A percentile compares a stretch with the other conserved stretches of the same genome.
These are phyloP conservation scores for Nakazawaea wyomingensis DNA, from an alignment of 805 yeast species.

Conservation along the genomic window DNA sequence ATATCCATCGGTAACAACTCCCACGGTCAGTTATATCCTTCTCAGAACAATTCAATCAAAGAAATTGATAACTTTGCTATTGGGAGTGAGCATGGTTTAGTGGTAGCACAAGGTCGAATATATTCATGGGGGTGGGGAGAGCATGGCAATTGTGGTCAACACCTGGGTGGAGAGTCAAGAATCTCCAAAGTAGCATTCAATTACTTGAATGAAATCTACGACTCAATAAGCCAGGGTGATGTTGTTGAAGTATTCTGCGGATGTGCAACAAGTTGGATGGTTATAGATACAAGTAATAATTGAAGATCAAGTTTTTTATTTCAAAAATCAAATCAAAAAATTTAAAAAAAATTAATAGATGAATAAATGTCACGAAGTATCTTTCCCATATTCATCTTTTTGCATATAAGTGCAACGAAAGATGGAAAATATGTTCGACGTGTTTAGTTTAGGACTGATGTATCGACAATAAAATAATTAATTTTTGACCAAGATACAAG, in stretches of 20 bases:
- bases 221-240: constrained; percentile 6
- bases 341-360: neutral
- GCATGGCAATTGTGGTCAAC: constrained; percentile 86
- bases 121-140: constrained; percentile 98
- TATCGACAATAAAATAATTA: constrained; percentile 37
- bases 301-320: too few species aligned
- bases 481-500: neutral
- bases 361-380: constrained; percentile 58
- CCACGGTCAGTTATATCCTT: constrained; percentile 58
- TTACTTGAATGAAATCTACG: constrained; percentile 30
- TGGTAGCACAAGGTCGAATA: constrained; percentile 33
- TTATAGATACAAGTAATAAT: constrained; percentile 20
- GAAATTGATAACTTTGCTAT: constrained; percentile 29
- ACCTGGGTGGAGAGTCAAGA: constrained; percentile 11
- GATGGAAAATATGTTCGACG: constrained; percentile 83
- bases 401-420: constrained; percentile 35
- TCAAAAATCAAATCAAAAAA: constrained; percentile 6
- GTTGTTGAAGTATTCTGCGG: constrained; percentile 46
- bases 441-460: constrained; percentile 58
- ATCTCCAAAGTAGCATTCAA: constrained; percentile 30
- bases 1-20: constrained; percentile 68
- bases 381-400: constrained; percentile 76
- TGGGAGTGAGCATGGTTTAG: constrained; percentile 88
- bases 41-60: constrained; percentile 2
- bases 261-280: constrained; percentile 66